Percentiles rank a stretch among this genome's conserved stretches.
phyloP scores from a whole-genome alignment of 2,329 filamentous ascomycete species.

The Cytospora paraplurivora region DNA sequence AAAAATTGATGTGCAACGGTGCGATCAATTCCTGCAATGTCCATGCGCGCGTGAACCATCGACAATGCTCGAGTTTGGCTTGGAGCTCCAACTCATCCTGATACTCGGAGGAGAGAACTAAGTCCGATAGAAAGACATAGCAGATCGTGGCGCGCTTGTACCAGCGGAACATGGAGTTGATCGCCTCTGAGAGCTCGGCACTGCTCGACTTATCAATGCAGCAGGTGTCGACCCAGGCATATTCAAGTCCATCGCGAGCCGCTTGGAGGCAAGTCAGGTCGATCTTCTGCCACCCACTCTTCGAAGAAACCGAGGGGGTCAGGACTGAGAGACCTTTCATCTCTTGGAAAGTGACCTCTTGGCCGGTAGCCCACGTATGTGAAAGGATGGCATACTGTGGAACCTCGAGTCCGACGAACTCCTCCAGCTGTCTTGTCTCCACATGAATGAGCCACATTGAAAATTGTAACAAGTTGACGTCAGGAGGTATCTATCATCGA shows the following conservation, averaged over 20 bases:
- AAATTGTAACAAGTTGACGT: background rate
- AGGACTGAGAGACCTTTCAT: background rate
- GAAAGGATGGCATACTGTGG: slow-evolving; percentile 22
- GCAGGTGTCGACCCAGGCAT: slow-evolving; percentile 26
- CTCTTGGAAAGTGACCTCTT: slow-evolving; percentile 23
- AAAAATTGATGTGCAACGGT: slow-evolving; percentile 12
- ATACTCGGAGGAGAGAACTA: background rate
- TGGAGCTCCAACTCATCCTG: background rate
- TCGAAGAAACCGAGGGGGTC: background rate
- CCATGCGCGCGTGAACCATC: slow-evolving; percentile 27
- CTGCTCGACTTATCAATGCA: slow-evolving; percentile 28
- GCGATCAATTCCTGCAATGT: slow-evolving; percentile 27
- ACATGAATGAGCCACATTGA: slow-evolving; percentile 22
- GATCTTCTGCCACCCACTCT: slow-evolving; percentile 13
- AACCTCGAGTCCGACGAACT: slow-evolving; percentile 11
- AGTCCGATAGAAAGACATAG: slow-evolving; percentile 18
- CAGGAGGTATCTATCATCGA: background rate
- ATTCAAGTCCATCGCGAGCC: background rate
- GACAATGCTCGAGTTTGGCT: slow-evolving; percentile 5
- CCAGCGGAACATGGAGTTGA: slow-evolving; percentile 28
- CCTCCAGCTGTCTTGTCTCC: slow-evolving; percentile 13
- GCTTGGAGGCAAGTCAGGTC: slow-evolving; percentile 11
- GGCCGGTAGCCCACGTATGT: slow-evolving; percentile 19
- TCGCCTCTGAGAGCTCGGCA: slow-evolving; percentile 24
- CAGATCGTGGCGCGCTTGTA: slow-evolving; percentile 17